Conservation (phyloP, 495 filamentous ascomycete genomes). For the Trypethelium eluteriae region DNA sequence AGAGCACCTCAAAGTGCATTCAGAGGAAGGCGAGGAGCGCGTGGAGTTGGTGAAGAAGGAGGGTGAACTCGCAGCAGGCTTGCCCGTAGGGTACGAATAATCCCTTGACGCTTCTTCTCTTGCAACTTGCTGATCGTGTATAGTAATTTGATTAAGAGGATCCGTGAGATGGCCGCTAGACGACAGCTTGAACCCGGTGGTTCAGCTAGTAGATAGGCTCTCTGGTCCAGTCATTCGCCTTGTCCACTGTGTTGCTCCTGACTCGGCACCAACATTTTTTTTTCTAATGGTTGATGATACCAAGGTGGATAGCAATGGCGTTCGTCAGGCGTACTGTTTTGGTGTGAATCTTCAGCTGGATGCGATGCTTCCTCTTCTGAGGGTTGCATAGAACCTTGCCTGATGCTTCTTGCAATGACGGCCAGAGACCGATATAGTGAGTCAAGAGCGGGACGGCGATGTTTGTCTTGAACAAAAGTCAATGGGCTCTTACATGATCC, state of each 20-base stretch:
- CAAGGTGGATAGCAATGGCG: background rate
- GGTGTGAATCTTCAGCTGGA: too few relatives aligned
- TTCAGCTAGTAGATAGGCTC: background rate
- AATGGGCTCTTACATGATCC: too few relatives aligned
- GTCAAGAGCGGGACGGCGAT: too few relatives aligned
- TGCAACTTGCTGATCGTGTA: background rate
- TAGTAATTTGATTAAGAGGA: conserved; percentile 32
- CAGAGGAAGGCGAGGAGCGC: conserved; percentile 53
- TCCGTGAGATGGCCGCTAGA: conserved; percentile 28
- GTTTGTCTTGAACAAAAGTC: too few relatives aligned
- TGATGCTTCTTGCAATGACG: too few relatives aligned
- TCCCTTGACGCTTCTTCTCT: background rate
- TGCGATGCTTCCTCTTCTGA: too few relatives aligned
- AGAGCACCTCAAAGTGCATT: conserved; percentile 59
- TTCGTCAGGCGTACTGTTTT: background rate
- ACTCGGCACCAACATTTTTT: background rate
- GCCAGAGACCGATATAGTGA: too few relatives aligned
- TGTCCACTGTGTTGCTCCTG: too few relatives aligned
- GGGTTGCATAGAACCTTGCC: too few relatives aligned
- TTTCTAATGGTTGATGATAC: background rate
- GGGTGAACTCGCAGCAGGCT: conserved; percentile 36
- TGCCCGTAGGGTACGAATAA: conserved; percentile 49
- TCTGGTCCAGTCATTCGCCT: background rate
- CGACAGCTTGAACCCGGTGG: conserved; percentile 1
- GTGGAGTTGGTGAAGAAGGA: conserved; percentile 51